phyloP scores from a whole-genome alignment of 2,329 filamentous ascomycete species.

The Penicillium sp. region DNA sequence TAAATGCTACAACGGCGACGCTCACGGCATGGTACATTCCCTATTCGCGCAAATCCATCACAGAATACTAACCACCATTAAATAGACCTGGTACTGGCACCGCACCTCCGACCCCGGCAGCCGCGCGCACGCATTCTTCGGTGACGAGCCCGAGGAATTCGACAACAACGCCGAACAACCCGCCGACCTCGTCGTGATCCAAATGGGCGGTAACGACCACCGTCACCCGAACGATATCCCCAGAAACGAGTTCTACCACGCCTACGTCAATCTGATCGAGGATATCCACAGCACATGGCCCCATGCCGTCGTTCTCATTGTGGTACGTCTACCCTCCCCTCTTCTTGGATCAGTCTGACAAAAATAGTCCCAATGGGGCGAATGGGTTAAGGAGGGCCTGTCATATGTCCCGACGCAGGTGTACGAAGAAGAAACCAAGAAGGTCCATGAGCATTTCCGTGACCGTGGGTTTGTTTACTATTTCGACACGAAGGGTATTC shows the following conservation, averaged over 20 bases:
- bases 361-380: constrained; percentile 50
- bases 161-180: constrained; percentile 26
- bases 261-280: constrained; percentile 42
- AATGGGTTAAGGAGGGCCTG: constrained; percentile 51
- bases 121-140: constrained; percentile 45
- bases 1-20: constrained; percentile 53
- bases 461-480: constrained; percentile 54
- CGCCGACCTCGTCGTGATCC: constrained; percentile 44
- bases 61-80: constrained; percentile 13
- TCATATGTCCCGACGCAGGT: constrained; percentile 47
- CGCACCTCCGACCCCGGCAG: constrained; percentile 53
- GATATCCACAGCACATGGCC: constrained; percentile 43
- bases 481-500: constrained; percentile 58
- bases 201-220: constrained; percentile 47
- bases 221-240: constrained; percentile 43
- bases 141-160: constrained; percentile 28
- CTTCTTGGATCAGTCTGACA: constrained; percentile 2
- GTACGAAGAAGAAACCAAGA: constrained; percentile 50
- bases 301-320: constrained; percentile 40
- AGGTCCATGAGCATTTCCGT: constrained; percentile 52
- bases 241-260: constrained; percentile 33
- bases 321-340: constrained; percentile 22
- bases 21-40: constrained; percentile 42
- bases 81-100: constrained; percentile 53
- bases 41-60: neutral